These are phyloP conservation scores for Pneumocystis sp. DNA, from an alignment of 1,139 yeast genomes.

Conservation along the genomic window DNA sequence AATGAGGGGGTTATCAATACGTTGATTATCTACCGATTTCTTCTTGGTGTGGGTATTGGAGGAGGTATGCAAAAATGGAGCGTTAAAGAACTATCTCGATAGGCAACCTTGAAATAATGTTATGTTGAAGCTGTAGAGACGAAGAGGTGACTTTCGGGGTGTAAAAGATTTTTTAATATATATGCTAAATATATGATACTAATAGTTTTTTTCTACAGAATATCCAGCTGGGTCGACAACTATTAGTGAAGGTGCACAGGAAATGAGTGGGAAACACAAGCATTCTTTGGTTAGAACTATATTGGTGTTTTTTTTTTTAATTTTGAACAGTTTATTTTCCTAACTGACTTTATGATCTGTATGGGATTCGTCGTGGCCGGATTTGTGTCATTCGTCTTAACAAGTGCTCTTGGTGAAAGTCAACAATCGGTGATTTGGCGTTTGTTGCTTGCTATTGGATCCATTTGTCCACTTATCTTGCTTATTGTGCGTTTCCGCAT, in stretches of 20 bases:
- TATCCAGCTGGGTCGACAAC: slow-evolving; percentile 90
- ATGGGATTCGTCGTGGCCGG: slow-evolving; percentile 70
- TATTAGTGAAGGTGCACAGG: slow-evolving; percentile 78
- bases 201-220: slow-evolving; percentile 27
- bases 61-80: slow-evolving; percentile 19
- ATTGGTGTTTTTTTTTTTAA: background rate
- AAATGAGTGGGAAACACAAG: slow-evolving; percentile 64
- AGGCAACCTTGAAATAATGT: background rate
- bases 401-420: slow-evolving; percentile 62
- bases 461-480: slow-evolving; percentile 69
- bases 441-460: slow-evolving; percentile 79
- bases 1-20: slow-evolving; percentile 65
- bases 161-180: too few species aligned
- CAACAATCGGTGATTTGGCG: slow-evolving; percentile 83
- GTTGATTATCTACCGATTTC: slow-evolving; percentile 68
- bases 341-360: slow-evolving; percentile 81
- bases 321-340: slow-evolving; percentile 54
- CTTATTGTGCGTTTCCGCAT: slow-evolving; percentile 64
- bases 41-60: slow-evolving; percentile 61
- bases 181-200: slow-evolving; percentile 19
- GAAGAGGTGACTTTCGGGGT: too few species aligned
- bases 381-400: slow-evolving; percentile 70
- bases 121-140: background rate
- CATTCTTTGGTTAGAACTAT: slow-evolving; percentile 34
- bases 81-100: background rate